Evolutionary conservation across 2,329 filamentous ascomycete species (phyloP).

Genomic region (Septoria petroselini): DNA sequence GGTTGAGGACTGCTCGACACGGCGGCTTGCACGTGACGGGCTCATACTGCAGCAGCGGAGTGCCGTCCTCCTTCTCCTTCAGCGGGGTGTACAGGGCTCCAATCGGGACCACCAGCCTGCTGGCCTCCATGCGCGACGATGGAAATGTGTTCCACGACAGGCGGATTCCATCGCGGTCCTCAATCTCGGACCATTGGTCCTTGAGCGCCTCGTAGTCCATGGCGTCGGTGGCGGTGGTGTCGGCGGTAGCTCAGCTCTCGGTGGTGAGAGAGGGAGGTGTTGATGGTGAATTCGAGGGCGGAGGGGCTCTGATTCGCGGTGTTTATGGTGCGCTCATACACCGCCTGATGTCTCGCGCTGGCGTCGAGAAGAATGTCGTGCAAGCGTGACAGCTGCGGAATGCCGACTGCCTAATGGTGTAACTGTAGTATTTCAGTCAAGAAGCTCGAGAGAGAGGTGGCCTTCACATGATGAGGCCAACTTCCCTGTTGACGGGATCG

Average conservation of each 20-base stretch:
- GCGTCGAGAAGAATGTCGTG: conserved; percentile 1
- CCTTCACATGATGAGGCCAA: conserved; percentile 11
- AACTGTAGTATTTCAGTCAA: not conserved
- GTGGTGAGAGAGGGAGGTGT: conserved; percentile 13
- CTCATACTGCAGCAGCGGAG: conserved; percentile 88
- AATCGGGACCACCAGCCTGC: conserved; percentile 67
- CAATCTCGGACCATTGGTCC: conserved; percentile 93
- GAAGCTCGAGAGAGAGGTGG: not conserved
- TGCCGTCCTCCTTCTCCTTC: conserved; percentile 82
- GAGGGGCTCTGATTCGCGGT: conserved; percentile 13
- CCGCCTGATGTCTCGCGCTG: not conserved
- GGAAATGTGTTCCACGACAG: conserved; percentile 99
- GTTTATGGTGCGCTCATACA: conserved; percentile 20
- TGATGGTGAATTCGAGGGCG: conserved; percentile 8
- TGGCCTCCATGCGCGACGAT: conserved; percentile 81
- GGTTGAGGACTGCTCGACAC: conserved; percentile 92
- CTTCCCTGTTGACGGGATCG: conserved; percentile 7
- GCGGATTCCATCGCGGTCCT: conserved; percentile 92
- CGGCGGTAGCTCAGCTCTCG: too few relatives aligned
- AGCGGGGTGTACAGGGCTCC: conserved; percentile 92
- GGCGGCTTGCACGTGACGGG: conserved; percentile 95
- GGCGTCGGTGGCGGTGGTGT: conserved; percentile 36
- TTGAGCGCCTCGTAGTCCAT: conserved; percentile 95
- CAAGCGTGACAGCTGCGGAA: not conserved
- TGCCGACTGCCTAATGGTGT: too few relatives aligned